Evolutionary conservation across 768 basidiomycete genomes (phyloP), one percentile per base, ranked within the genome.

Genomic region (Calocybe gangraenosa): DNA sequence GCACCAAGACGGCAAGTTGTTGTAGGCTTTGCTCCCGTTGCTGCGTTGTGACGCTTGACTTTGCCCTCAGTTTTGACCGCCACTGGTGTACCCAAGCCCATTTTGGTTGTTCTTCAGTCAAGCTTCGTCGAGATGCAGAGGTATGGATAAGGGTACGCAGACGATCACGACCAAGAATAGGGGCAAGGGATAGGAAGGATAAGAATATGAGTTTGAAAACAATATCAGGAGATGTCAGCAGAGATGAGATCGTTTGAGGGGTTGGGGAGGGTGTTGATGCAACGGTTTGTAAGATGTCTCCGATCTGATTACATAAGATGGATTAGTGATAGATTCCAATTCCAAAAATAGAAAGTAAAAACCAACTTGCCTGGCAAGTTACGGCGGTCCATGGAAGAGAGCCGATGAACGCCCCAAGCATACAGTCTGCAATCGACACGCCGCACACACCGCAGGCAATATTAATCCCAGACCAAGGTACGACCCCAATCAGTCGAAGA

Each of bases 391-490:
- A 92, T 0, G 90, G 90, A 36, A 92, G 62, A 43, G 80, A 78
- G 1, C 90, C 90, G 44, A 92, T 89, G 67, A 92, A 91, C 5
- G 83, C 75, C 30, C 88, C 90, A 40, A 92, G 67, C 58, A 84
- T 71, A 58, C 89, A 92, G 61, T 92, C 87, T 46, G 68, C 59
- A 39, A 89, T 58, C 7, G 81, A 68, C 13, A 97, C 91, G 25
- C 87, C 86, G 55, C 87, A 89, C 20, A 95, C 91, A 41, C 93
- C 93, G 64, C 87, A 95, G 36, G 93, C 93, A 47, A 97, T 87
- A 63, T 97, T 97, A 73, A 97, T 92, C 48, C 91, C 92, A 46
- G 89, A 91, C 94, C 94, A 97, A 4, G 94, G 94, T 3, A 96
- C 91, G 44, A 97, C 81, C 15, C 94, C 94, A 56, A 95, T 79